These are phyloP conservation scores for Cercospora citrullina DNA, from an alignment of 2,329 filamentous ascomycete species.

Conservation along the genomic window DNA sequence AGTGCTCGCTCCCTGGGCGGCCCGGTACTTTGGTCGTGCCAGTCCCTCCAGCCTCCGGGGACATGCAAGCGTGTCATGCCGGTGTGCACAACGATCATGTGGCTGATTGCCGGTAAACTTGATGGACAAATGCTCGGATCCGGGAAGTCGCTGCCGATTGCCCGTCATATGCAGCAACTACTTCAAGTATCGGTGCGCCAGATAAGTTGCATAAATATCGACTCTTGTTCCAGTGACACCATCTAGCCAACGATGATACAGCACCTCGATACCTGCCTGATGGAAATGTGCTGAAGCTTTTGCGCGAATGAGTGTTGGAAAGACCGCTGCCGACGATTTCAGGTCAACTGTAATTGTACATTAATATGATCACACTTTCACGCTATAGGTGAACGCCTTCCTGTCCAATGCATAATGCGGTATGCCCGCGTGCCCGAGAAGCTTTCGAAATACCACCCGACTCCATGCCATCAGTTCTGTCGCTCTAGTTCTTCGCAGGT, in stretches of 20 bases:
- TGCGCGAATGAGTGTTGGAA: not conserved
- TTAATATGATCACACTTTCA: conserved; percentile 9
- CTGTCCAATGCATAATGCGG: not conserved
- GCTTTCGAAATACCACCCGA: not conserved
- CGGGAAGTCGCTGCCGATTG: not conserved
- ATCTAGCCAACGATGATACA: not conserved
- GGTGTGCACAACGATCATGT: not conserved
- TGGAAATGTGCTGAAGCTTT: not conserved
- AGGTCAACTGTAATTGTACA: conserved; percentile 11
- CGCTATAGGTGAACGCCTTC: conserved; percentile 3
- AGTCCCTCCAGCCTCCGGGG: not conserved
- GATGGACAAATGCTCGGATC: not conserved
- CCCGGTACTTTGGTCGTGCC: not conserved
- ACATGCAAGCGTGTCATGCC: not conserved
- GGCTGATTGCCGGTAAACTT: not conserved
- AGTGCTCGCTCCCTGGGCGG: not conserved
- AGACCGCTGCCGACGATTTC: not conserved
- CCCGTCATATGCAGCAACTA: not conserved
- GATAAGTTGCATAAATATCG: not conserved
- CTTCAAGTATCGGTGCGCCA: not conserved
- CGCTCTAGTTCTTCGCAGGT: conserved; percentile 48
- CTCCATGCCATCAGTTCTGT: not conserved
- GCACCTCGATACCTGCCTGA: not conserved
- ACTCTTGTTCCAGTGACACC: not conserved
- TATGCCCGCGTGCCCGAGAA: conserved; percentile 1